Conservation (phyloP, 495 filamentous ascomycete species). For the Annulohypoxylon moriforme region DNA sequence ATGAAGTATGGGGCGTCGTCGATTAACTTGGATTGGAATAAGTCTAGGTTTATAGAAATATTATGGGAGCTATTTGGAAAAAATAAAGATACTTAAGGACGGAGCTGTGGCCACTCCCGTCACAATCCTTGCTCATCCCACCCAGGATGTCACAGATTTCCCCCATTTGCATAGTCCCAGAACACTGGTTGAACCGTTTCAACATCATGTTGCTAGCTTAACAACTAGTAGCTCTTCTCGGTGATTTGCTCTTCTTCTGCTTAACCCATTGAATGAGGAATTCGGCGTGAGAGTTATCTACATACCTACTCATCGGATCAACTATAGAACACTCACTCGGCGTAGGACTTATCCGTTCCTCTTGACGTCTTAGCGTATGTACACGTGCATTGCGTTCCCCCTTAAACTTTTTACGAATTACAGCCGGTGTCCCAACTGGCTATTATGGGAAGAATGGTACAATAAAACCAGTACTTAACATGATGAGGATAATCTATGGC, state of each 20-base stretch:
- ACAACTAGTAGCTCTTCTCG: conserved; percentile 27
- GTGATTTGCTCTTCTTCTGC: conserved; percentile 20
- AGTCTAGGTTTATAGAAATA: conserved; percentile 14
- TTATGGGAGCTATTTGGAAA: conserved; percentile 40
- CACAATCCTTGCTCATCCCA: conserved; percentile 30
- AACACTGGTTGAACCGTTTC: conserved; percentile 42
- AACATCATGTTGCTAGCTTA: conserved; percentile 28
- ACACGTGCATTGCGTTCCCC: conserved; percentile 35
- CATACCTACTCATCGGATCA: conserved; percentile 15
- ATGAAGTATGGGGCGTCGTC: conserved; percentile 27
- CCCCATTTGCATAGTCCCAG: conserved; percentile 42
- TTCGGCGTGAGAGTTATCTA: conserved; percentile 11
- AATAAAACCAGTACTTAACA: conserved; percentile 43
- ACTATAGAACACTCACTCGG: conserved; percentile 26
- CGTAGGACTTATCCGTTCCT: conserved; percentile 31
- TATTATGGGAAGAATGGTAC: conserved; percentile 46
- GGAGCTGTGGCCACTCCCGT: conserved; percentile 33
- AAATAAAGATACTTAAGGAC: conserved; percentile 26
- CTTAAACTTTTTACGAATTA: conserved; percentile 27
- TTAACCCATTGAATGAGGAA: conserved; percentile 12
- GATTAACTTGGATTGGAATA: conserved; percentile 31
- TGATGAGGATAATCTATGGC: conserved; percentile 34
- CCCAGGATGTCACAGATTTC: conserved; percentile 28
- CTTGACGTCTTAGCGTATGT: conserved; percentile 29
- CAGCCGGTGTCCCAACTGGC: conserved; percentile 43